Conservation (phyloP, 2,329 filamentous ascomycete species). For the Clonostachys chloroleuca region DNA sequence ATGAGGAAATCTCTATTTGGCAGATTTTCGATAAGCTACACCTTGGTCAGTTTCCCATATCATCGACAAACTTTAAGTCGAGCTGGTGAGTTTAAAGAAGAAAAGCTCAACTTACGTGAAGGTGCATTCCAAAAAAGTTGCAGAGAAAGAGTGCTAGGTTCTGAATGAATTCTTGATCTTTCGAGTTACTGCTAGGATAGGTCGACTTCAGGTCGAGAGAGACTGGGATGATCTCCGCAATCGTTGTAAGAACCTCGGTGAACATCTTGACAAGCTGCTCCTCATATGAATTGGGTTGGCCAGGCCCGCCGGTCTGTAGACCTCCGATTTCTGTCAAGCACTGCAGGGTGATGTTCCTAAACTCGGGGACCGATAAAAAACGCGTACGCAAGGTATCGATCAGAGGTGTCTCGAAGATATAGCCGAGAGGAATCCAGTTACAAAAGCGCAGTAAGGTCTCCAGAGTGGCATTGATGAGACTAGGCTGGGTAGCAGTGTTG, state of each 20-base stretch:
- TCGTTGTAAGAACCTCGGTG: conserved; percentile 89
- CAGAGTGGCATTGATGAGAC: conserved; percentile 90
- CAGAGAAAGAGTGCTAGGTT: conserved; percentile 93
- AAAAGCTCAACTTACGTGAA: conserved; percentile 56
- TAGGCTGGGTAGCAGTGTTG: conserved; percentile 81
- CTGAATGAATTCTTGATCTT: conserved; percentile 96
- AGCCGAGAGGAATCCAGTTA: conserved; percentile 98
- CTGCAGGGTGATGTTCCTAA: conserved; percentile 94
- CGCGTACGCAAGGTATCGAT: conserved; percentile 91
- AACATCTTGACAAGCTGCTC: conserved; percentile 98
- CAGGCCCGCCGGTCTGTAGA: conserved; percentile 73
- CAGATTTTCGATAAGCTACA: conserved; percentile 84
- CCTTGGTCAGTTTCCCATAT: conserved; percentile 3
- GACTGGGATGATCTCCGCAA: conserved; percentile 89
- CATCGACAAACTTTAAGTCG: conserved; percentile 3
- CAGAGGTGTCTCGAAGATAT: conserved; percentile 96
- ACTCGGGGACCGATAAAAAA: conserved; percentile 90
- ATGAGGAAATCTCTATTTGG: conserved; percentile 93
- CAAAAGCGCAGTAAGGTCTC: conserved; percentile 94
- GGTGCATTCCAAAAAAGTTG: conserved; percentile 93
- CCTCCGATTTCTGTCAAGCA: conserved; percentile 96
- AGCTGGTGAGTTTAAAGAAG: conserved; percentile 6
- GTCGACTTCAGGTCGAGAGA: conserved; percentile 86
- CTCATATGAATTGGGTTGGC: conserved; percentile 71
- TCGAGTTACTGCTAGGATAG: conserved; percentile 85